Conservation (phyloP, 176 grass and related monocot genomes). For the Avena sativa region DNA sequence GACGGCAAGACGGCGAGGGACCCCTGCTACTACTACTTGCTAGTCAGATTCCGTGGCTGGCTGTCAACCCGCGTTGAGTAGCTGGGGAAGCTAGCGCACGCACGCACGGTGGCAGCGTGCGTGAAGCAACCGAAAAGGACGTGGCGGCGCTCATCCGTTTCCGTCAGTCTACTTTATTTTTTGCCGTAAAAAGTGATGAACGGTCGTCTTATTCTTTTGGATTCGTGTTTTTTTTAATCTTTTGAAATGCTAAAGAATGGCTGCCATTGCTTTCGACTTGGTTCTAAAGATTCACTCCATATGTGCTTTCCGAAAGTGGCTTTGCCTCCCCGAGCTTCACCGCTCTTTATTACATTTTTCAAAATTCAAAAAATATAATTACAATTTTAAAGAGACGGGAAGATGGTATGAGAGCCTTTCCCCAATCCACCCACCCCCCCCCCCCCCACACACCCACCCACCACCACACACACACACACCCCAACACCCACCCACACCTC, state of each 20-base stretch:
- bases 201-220: neutral
- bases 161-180: neutral
- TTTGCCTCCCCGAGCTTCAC: too few species aligned
- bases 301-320: too few species aligned
- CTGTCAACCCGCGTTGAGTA: neutral
- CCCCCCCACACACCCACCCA: too few species aligned
- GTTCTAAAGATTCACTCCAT: too few species aligned
- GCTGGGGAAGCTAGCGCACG: neutral
- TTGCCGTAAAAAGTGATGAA: neutral
- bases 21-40: neutral
- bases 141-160: neutral
- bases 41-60: neutral
- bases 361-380: too few species aligned
- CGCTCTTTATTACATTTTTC: too few species aligned
- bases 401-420: too few species aligned
- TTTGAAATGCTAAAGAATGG: neutral
- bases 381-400: too few species aligned
- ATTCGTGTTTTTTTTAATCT: neutral
- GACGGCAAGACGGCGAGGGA: neutral
- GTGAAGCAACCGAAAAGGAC: conserved; percentile 2
- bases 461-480: too few species aligned
- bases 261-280: neutral
- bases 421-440: too few species aligned
- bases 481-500: too few species aligned
- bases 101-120: neutral